A percentile compares a stretch with the other conserved stretches of the same genome.
Conservation (phyloP, 352 stramenopile genomes). For the Phytophthora ohioensis region DNA sequence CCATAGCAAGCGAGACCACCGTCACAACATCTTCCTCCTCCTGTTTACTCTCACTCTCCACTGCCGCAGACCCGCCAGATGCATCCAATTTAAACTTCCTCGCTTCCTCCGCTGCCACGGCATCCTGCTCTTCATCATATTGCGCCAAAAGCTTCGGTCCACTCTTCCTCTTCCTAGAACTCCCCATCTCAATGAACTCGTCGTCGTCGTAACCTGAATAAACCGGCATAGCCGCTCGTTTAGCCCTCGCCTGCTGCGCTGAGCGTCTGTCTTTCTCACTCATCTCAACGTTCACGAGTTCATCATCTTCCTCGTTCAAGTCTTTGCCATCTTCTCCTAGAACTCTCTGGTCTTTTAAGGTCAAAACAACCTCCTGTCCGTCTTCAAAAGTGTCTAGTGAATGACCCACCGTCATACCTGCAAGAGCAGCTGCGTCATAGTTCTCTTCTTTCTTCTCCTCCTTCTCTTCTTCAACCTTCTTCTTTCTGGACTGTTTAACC, state of each 20-base stretch:
- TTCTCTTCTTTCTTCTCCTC: constrained; percentile 25
- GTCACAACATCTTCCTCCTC: constrained; percentile 53
- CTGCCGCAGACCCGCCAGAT: constrained; percentile 31
- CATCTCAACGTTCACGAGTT: constrained; percentile 89
- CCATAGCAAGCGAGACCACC: constrained; percentile 71
- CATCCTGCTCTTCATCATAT: constrained; percentile 91
- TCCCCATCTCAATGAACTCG: constrained; percentile 94
- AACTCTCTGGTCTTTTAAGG: constrained; percentile 92
- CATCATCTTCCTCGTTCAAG: constrained; percentile 81
- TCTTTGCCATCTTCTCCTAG: constrained; percentile 85
- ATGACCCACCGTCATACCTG: constrained; percentile 93
- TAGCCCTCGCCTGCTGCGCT: constrained; percentile 52
- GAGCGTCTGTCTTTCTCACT: constrained; percentile 70
- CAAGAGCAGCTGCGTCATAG: constrained; percentile 82
- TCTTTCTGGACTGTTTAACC: constrained; percentile 66
- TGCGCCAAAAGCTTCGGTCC: constrained; percentile 73
- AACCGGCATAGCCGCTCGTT: constrained; percentile 69
- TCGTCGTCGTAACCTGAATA: constrained; percentile 98
- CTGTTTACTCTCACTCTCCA: constrained; percentile 14
- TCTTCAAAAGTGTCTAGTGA: constrained; percentile 87
- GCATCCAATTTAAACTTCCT: constrained; percentile 74
- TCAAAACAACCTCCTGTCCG: constrained; percentile 94
- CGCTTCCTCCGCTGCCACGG: constrained; percentile 39
- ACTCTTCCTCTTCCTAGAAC: constrained; percentile 44
- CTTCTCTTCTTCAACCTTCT: constrained; percentile 20